phyloP scores from a whole-genome alignment of 108 stramenopile species.

The Chaetoceros muelleri region DNA sequence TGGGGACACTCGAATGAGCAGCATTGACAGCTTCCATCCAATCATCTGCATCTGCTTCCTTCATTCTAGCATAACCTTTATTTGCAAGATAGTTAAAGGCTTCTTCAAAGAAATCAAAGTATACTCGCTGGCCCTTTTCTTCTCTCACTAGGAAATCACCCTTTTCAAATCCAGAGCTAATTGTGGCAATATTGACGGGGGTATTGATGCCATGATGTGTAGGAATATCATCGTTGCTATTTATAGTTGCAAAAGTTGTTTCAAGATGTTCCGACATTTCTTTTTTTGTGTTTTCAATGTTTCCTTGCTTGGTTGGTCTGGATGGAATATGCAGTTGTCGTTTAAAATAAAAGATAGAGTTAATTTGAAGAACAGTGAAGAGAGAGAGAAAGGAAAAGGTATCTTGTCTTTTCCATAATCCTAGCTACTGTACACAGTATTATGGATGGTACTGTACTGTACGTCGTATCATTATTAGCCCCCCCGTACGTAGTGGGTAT shows the following conservation, averaged over 20 bases:
- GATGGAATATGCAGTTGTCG: no score
- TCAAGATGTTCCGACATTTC: neutral
- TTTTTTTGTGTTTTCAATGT: neutral
- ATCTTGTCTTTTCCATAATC: no score
- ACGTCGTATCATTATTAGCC: no score
- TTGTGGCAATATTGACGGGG: slow-evolving; percentile 70
- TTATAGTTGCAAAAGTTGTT: neutral
- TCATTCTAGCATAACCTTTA: slow-evolving; percentile 84
- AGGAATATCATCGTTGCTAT: neutral
- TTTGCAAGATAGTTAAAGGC: slow-evolving; percentile 87
- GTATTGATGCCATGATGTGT: neutral
- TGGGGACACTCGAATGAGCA: slow-evolving; percentile 73
- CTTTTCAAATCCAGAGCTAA: slow-evolving; percentile 84
- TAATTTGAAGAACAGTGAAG: no score
- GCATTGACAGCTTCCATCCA: slow-evolving; percentile 84
- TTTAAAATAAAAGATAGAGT: no score
- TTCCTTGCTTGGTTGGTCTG: neutral
- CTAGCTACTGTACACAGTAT: no score
- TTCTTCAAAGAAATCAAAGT: slow-evolving; percentile 84
- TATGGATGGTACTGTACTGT: no score
- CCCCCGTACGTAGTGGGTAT: no score
- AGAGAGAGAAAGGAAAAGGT: no score
- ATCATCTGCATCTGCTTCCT: slow-evolving; percentile 66
- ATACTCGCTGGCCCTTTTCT: slow-evolving; percentile 81
- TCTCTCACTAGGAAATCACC: slow-evolving; percentile 84